These are phyloP conservation scores for Sporothrix euskadiensis DNA, from an alignment of 2,329 filamentous ascomycete species.

Conservation along the genomic window DNA sequence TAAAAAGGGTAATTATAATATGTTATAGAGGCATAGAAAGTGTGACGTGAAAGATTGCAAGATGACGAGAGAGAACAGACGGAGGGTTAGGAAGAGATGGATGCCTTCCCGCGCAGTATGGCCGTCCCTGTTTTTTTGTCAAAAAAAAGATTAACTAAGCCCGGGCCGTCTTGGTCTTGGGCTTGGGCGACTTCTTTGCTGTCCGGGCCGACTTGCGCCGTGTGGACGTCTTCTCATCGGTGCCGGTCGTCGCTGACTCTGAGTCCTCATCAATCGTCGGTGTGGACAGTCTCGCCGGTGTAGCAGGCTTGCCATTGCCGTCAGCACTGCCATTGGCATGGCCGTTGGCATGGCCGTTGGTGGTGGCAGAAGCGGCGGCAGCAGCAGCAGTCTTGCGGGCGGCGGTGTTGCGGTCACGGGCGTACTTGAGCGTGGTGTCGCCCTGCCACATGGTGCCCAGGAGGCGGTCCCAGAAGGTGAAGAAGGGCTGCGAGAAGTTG, in stretches of 20 bases:
- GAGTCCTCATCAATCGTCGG: neutral
- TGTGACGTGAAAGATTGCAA: neutral
- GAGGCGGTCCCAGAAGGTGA: constrained; percentile 89
- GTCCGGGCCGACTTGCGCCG: neutral
- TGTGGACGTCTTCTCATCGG: neutral
- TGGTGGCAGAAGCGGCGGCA: neutral
- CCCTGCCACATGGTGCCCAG: constrained; percentile 83
- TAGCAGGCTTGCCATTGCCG: neutral
- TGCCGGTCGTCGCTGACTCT: neutral
- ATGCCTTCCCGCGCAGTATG: neutral
- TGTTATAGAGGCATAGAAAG: constrained; percentile 1
- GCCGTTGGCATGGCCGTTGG: neutral
- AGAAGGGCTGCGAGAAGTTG: constrained; percentile 88
- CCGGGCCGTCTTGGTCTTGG: constrained; percentile 21
- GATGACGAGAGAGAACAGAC: neutral
- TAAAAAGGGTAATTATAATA: neutral
- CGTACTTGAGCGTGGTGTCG: constrained; percentile 50
- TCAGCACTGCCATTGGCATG: neutral
- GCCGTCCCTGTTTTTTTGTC: neutral
- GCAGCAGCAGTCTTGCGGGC: constrained; percentile 41
- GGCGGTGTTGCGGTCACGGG: constrained; percentile 45
- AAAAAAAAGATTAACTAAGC: neutral
- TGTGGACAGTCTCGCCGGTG: neutral
- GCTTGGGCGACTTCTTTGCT: constrained; percentile 17
- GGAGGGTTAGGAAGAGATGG: neutral